Percentiles rank a stretch among this genome's conserved stretches.
These are phyloP conservation scores for Aspergillus tanneri DNA, from an alignment of 2,329 filamentous ascomycete genomes.

Conservation along the genomic window DNA sequence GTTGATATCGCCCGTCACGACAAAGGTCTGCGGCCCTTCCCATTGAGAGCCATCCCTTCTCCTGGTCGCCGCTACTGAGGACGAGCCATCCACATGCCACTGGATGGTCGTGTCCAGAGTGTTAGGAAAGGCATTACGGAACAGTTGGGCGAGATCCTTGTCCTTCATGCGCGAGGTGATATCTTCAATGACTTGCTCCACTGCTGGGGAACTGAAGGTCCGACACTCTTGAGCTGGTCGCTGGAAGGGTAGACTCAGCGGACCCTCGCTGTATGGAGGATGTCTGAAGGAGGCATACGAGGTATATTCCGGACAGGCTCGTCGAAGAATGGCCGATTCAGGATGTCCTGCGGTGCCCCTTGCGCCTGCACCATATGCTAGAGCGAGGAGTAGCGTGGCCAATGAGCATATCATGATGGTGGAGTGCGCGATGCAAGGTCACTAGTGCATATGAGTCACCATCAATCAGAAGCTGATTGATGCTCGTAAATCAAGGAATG, in stretches of 20 bases:
- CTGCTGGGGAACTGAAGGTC: slow-evolving; percentile 81
- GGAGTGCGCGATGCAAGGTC: too few species aligned
- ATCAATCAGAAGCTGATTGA: neutral
- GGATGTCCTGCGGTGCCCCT: slow-evolving; percentile 16
- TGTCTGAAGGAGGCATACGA: slow-evolving; percentile 60
- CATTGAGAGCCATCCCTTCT: slow-evolving; percentile 62
- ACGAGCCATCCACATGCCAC: slow-evolving; percentile 71
- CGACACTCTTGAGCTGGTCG: slow-evolving; percentile 77
- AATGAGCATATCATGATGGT: slow-evolving; percentile 12
- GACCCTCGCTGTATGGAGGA: slow-evolving; percentile 74
- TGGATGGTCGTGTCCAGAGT: slow-evolving; percentile 86
- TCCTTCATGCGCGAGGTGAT: slow-evolving; percentile 77
- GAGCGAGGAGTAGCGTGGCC: slow-evolving; percentile 15
- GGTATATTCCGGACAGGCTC: slow-evolving; percentile 66
- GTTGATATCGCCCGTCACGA: slow-evolving; percentile 90
- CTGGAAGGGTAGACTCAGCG: slow-evolving; percentile 79
- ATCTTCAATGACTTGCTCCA: slow-evolving; percentile 83
- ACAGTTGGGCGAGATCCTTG: slow-evolving; percentile 83
- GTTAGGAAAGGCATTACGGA: slow-evolving; percentile 93
- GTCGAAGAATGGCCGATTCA: slow-evolving; percentile 31
- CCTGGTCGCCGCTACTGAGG: slow-evolving; percentile 36
- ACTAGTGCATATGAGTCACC: too few species aligned
- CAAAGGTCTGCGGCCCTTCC: slow-evolving; percentile 85
- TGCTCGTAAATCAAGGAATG: neutral
- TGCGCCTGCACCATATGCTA: slow-evolving; percentile 14